Evolutionary conservation across 2,329 filamentous ascomycete species (phyloP).

Genomic region (Pseudopyrenochaeta lycopersici): DNA sequence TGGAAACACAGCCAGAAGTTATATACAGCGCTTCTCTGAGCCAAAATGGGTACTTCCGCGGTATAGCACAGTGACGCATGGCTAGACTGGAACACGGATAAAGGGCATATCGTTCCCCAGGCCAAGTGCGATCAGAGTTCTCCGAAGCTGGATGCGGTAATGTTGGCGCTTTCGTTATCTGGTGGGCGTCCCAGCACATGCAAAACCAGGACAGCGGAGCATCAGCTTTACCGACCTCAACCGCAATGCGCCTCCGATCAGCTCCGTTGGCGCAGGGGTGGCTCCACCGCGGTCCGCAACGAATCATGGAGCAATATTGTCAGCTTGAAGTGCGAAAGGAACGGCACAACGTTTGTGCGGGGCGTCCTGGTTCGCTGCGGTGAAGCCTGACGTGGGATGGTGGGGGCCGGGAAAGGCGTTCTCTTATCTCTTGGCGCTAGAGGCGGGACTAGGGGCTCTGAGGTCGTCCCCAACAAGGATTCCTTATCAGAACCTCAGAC

Average conservation of each 20-base stretch:
- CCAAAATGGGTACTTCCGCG: constrained; percentile 44
- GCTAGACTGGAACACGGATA: constrained; percentile 28
- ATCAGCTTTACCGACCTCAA: constrained; percentile 20
- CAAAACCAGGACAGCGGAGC: constrained; percentile 20
- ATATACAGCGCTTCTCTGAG: constrained; percentile 33
- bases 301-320: constrained; percentile 15
- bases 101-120: constrained; percentile 25
- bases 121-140: constrained; percentile 35
- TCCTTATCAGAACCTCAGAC: constrained; percentile 36
- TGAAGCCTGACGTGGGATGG: constrained; percentile 38
- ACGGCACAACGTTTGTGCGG: constrained; percentile 28
- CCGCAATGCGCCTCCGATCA: constrained; percentile 24
- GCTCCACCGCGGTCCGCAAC: constrained; percentile 12
- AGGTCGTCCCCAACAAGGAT: constrained; percentile 26
- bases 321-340: constrained; percentile 6
- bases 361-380: constrained; percentile 20
- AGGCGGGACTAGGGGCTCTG: constrained; percentile 27
- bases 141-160: constrained; percentile 24
- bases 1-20: constrained; percentile 27
- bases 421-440: constrained; percentile 48
- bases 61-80: constrained; percentile 40
- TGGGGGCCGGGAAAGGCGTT: constrained; percentile 42
- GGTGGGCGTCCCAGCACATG: constrained; percentile 18
- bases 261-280: constrained; percentile 22
- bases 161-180: constrained; percentile 40